These are phyloP conservation scores for Carex parvula DNA, from an alignment of 176 grass and related monocot species.

Conservation along the genomic window DNA sequence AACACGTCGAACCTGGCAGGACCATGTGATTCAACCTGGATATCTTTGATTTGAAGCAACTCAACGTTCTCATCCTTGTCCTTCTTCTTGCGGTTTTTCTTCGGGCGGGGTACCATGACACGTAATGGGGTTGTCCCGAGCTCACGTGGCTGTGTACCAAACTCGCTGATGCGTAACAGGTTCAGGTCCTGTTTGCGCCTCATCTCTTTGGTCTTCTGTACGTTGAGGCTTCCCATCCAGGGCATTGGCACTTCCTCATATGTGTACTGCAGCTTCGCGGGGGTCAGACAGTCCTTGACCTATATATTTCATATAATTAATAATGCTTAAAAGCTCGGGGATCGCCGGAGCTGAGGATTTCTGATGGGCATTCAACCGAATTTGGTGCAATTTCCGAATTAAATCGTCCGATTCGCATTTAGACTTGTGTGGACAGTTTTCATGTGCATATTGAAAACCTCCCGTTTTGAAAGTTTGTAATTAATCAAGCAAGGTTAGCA, in stretches of 20 bases:
- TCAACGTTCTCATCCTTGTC: constrained; percentile 34
- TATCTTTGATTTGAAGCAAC: constrained; percentile 30
- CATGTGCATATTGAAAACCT: no score
- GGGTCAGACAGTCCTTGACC: constrained; percentile 27
- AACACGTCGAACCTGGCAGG: constrained; percentile 38
- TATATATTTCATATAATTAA: not conserved
- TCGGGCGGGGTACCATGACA: constrained; percentile 27
- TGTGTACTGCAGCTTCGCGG: constrained; percentile 20
- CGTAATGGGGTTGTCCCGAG: constrained; percentile 20
- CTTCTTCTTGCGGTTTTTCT: constrained; percentile 31
- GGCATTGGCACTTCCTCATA: constrained; percentile 24
- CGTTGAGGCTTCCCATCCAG: constrained; percentile 24
- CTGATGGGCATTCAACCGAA: no score
- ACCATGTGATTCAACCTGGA: not conserved
- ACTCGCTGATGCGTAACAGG: not conserved
- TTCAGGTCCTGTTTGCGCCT: not conserved
- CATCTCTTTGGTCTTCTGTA: constrained; percentile 9
- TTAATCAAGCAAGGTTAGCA: not conserved
- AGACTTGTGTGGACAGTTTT: no score
- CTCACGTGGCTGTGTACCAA: constrained; percentile 13
- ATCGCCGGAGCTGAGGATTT: no score
- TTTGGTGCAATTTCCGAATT: no score
- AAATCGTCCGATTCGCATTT: no score
- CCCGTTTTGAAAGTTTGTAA: not conserved
- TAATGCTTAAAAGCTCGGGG: not conserved